These are phyloP conservation scores for Sphaerobolus stellatus DNA, from an alignment of 1,284 basidiomycete genomes.

Conservation along the genomic window DNA sequence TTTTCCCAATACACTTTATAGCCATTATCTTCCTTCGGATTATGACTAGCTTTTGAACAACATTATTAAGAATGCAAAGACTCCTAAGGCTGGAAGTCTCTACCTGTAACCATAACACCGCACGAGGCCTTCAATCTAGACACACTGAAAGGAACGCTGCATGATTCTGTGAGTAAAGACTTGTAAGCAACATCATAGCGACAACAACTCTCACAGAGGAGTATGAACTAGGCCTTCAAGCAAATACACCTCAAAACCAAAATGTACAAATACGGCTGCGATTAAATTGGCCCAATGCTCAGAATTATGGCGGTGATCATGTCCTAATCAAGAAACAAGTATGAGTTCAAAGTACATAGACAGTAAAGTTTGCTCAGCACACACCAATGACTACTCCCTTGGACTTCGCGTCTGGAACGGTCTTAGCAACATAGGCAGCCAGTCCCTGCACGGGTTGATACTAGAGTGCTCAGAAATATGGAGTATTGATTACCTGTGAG, in stretches of 20 bases:
- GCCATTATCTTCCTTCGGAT: slow-evolving; percentile 88
- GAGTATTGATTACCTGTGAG: slow-evolving; percentile 56
- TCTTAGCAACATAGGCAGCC: slow-evolving; percentile 62
- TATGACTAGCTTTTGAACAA: slow-evolving; percentile 64
- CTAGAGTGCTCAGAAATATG: background rate
- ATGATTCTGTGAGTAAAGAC: background rate
- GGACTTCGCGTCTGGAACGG: slow-evolving; percentile 49
- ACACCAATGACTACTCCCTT: slow-evolving; percentile 70
- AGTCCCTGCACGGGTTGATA: slow-evolving; percentile 53
- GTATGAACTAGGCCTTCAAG: slow-evolving; percentile 73
- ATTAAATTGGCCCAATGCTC: slow-evolving; percentile 74
- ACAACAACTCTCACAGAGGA: slow-evolving; percentile 59
- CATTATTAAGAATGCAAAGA: slow-evolving; percentile 5
- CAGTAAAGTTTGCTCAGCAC: background rate
- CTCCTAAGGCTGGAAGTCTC: slow-evolving; percentile 1
- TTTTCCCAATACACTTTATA: slow-evolving; percentile 92
- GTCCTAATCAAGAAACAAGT: slow-evolving; percentile 30
- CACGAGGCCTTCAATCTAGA: slow-evolving; percentile 66
- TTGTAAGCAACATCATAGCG: background rate
- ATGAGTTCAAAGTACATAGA: background rate
- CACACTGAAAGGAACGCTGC: slow-evolving; percentile 76
- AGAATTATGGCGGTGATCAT: slow-evolving; percentile 80
- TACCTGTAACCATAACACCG: slow-evolving; percentile 87
- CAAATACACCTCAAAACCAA: slow-evolving; percentile 69
- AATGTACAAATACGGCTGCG: slow-evolving; percentile 63